Conservation (phyloP, 768 basidiomycete species). For the Lyophyllum semitale region DNA sequence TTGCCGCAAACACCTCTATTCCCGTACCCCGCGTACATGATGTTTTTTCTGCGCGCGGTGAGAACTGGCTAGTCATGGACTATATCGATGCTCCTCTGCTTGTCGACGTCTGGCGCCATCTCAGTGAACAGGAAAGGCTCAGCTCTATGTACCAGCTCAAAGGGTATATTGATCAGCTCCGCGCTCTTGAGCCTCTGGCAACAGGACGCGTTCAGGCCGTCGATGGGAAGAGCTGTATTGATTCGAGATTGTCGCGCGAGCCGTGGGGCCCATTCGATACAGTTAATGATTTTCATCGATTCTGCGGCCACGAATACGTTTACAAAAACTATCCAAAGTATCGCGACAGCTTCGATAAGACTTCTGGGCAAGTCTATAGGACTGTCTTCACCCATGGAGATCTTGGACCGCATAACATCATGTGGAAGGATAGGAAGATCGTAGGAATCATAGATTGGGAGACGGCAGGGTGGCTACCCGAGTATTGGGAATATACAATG, state of each 20-base stretch:
- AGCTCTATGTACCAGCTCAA: slow-evolving; percentile 14
- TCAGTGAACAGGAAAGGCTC: neutral
- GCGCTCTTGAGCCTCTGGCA: slow-evolving; percentile 10
- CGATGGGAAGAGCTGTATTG: slow-evolving; percentile 5
- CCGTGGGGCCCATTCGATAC: slow-evolving; percentile 15
- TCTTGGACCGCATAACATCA: slow-evolving; percentile 1
- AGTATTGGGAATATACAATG: neutral
- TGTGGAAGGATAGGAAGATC: slow-evolving; percentile 2
- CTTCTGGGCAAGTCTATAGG: slow-evolving; percentile 2
- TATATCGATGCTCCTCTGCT: slow-evolving; percentile 16
- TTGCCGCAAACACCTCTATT: slow-evolving; percentile 22
- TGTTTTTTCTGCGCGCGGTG: slow-evolving; percentile 1
- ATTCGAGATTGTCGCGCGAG: slow-evolving; percentile 4
- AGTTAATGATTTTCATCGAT: slow-evolving; percentile 1
- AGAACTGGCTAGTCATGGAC: slow-evolving; percentile 17
- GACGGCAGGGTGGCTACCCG: slow-evolving; percentile 1
- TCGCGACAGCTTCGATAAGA: slow-evolving; percentile 7
- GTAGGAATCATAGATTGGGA: neutral
- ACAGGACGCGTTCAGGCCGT: slow-evolving; percentile 11
- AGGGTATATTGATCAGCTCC: slow-evolving; percentile 15
- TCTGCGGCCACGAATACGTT: neutral
- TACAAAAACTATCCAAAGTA: neutral
- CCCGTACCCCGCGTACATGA: slow-evolving; percentile 22
- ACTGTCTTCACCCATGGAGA: slow-evolving; percentile 19
- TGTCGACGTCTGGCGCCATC: neutral